These are phyloP conservation scores for Angophora floribunda DNA, from an alignment of 345 rosid species.

Conservation along the genomic window DNA sequence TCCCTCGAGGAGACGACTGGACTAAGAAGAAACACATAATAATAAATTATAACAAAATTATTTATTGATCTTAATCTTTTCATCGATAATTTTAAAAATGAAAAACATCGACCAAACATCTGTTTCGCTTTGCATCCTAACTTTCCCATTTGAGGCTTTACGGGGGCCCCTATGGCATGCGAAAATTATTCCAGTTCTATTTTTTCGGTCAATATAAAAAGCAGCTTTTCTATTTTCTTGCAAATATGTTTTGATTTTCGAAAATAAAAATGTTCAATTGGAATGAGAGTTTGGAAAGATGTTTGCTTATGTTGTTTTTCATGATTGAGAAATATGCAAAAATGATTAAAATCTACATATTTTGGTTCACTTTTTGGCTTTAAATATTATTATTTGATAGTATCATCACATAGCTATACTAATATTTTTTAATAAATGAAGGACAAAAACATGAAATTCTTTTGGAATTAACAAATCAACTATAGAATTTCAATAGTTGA, in stretches of 20 bases:
- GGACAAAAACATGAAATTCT: neutral
- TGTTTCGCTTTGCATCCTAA: neutral
- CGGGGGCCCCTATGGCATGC: neutral
- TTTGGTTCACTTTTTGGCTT: neutral
- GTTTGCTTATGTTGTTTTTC: neutral
- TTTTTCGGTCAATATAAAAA: neutral
- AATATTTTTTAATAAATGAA: neutral
- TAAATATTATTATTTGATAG: neutral
- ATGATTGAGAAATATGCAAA: neutral
- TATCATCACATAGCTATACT: neutral
- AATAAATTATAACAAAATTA: neutral
- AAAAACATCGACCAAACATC: neutral
- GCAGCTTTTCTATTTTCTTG: neutral
- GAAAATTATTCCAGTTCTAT: neutral
- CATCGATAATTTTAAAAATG: neutral
- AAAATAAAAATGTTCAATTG: neutral
- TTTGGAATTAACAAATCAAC: neutral
- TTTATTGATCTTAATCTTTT: neutral
- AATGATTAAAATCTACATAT: neutral
- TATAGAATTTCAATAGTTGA: neutral
- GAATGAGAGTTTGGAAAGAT: neutral
- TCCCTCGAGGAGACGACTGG: neutral
- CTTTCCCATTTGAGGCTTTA: neutral
- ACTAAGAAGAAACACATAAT: neutral
- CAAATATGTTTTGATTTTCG: neutral